Percentiles rank a stretch among this genome's conserved stretches.
Evolutionary conservation across 2,329 filamentous ascomycete genomes (phyloP).

Genomic region (Trichophyton schoenleinii): DNA sequence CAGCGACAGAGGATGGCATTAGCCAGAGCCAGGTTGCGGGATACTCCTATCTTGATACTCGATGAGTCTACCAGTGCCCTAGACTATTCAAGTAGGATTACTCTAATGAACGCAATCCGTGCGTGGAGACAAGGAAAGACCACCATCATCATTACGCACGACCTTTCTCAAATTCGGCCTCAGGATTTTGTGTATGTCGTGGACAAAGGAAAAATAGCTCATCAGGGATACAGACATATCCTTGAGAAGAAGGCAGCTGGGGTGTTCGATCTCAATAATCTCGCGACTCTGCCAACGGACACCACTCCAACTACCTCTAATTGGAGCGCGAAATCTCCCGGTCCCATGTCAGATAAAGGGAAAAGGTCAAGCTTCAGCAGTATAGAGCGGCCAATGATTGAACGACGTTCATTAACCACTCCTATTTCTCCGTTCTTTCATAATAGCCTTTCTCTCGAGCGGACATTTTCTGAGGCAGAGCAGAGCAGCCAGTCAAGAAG

Average conservation of each 20-base stretch:
- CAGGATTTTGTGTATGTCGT: constrained; percentile 72
- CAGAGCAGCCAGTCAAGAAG: background rate
- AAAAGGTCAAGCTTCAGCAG: background rate
- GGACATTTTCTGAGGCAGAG: background rate
- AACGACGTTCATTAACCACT: background rate
- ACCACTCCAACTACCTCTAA: background rate
- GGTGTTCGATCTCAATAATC: background rate
- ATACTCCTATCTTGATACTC: constrained; percentile 69
- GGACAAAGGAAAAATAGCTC: constrained; percentile 53
- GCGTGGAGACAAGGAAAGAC: constrained; percentile 69
- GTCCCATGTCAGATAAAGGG: background rate
- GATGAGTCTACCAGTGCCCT: constrained; percentile 83
- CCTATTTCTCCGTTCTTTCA: constrained; percentile 1
- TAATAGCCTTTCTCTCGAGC: background rate
- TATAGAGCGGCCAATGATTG: background rate
- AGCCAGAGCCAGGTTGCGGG: constrained; percentile 61
- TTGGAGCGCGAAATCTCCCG: background rate
- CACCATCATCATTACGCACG: constrained; percentile 87
- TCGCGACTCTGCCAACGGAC: background rate
- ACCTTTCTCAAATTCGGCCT: constrained; percentile 60
- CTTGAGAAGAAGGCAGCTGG: constrained; percentile 2
- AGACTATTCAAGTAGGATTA: constrained; percentile 55
- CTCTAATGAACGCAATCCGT: constrained; percentile 63
- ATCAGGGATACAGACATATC: constrained; percentile 51
- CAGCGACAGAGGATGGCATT: constrained; percentile 73